Evolutionary conservation across 306 rosid species (phyloP).

Genomic region (Urtica urens): DNA sequence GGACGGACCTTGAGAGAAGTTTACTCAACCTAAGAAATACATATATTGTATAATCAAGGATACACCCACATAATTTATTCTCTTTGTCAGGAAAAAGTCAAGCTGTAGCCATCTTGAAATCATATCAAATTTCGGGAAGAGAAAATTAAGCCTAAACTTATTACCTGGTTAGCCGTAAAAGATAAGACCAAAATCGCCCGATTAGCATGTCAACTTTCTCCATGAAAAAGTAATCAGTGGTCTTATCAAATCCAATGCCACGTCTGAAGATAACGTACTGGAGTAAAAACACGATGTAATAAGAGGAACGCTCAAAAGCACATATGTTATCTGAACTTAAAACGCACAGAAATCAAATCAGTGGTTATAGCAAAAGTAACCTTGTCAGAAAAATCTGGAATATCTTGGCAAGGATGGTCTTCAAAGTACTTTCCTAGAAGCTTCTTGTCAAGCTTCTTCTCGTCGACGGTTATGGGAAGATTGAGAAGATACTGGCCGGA

Average conservation of each 20-base stretch:
- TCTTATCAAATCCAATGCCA: constrained; percentile 77
- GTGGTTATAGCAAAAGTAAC: constrained; percentile 21
- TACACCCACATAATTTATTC: too few relatives aligned
- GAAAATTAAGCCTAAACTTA: too few relatives aligned
- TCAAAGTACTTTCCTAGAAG: constrained; percentile 66
- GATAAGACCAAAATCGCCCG: constrained; percentile 64
- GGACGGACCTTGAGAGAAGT: constrained; percentile 36
- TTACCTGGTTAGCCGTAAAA: constrained; percentile 51
- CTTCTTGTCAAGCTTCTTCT: constrained; percentile 84
- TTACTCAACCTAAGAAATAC: constrained; percentile 62
- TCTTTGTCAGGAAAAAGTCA: too few relatives aligned
- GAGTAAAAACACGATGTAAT: constrained; percentile 18
- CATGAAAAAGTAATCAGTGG: constrained; percentile 72
- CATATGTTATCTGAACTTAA: background rate
- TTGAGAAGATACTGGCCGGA: constrained; percentile 89
- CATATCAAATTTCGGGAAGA: too few relatives aligned
- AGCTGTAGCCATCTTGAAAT: too few relatives aligned
- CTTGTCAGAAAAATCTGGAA: constrained; percentile 83
- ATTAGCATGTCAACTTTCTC: constrained; percentile 90
- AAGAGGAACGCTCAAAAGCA: constrained; percentile 16
- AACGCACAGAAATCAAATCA: background rate
- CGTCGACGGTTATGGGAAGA: constrained; percentile 90
- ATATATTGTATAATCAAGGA: too few relatives aligned
- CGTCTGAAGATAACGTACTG: constrained; percentile 87
- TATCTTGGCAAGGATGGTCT: constrained; percentile 43